These are phyloP conservation scores for Selaginella moellendorffii DNA, from an alignment of 75 land plant genomes.

Conservation along the genomic window DNA sequence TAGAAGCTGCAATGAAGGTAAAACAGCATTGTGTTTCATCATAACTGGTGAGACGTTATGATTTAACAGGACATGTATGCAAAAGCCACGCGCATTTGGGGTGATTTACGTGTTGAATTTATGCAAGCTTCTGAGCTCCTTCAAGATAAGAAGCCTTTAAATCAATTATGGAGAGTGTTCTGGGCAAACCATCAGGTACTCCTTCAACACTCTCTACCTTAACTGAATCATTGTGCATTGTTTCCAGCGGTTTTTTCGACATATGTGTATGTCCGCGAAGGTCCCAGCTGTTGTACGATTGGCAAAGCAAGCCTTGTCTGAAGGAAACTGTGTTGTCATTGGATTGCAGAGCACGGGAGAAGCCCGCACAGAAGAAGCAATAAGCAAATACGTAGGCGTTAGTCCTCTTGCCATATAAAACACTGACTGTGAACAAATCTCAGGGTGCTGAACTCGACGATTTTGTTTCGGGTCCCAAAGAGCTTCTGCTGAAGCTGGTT, in stretches of 20 bases:
- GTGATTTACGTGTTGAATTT: conserved; percentile 62
- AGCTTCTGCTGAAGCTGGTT: conserved; percentile 77
- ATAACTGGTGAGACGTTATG: not conserved
- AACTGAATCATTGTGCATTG: not conserved
- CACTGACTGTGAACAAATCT: not conserved
- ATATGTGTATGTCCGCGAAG: conserved; percentile 96
- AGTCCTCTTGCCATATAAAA: not conserved
- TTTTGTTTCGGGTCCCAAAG: conserved; percentile 94
- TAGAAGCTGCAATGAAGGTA: conserved; percentile 77
- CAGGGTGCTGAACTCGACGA: conserved; percentile 92
- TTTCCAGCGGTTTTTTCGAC: conserved; percentile 81
- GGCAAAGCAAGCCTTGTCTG: conserved; percentile 64
- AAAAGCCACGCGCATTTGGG: conserved; percentile 80
- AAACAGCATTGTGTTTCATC: not conserved
- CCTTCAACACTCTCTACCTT: not conserved
- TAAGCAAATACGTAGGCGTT: conserved; percentile 71
- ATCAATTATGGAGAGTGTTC: conserved; percentile 70
- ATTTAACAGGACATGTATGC: conserved; percentile 51
- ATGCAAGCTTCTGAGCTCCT: conserved; percentile 54
- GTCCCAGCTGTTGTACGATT: conserved; percentile 75
- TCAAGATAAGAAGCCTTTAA: conserved; percentile 50
- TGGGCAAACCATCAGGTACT: conserved; percentile 97
- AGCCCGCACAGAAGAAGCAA: conserved; percentile 96
- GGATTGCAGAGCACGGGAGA: conserved; percentile 98
- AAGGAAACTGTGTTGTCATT: conserved; percentile 83